Conservation (phyloP, 768 basidiomycete genomes). For the Vararia minispora region DNA sequence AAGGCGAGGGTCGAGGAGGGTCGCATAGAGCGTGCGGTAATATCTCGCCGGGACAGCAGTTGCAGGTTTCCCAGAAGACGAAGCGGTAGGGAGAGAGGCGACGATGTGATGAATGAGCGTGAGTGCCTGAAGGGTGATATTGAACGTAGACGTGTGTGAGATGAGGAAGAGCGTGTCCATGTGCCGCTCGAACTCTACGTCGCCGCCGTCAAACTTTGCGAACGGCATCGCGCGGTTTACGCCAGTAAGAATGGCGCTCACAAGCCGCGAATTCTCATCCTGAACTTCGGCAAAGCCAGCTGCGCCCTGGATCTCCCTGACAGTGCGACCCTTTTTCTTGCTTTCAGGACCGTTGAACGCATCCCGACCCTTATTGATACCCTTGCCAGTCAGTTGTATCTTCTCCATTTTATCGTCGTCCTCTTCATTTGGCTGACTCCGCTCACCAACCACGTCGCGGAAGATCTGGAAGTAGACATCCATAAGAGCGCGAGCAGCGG, state of each 20-base stretch:
- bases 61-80: constrained; percentile 30
- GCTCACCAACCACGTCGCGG: constrained; percentile 71
- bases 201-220: constrained; percentile 65
- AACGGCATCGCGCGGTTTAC: constrained; percentile 94
- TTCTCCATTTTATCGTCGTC: constrained; percentile 26
- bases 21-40: constrained; percentile 83
- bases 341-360: constrained; percentile 17
- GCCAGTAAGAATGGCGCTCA: constrained; percentile 87
- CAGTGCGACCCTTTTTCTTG: constrained; percentile 24
- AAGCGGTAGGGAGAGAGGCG: constrained; percentile 33
- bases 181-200: constrained; percentile 68
- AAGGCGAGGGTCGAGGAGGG: constrained; percentile 74
- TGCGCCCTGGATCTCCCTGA: constrained; percentile 38
- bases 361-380: constrained; percentile 18
- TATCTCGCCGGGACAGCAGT: constrained; percentile 52
- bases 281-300: constrained; percentile 68
- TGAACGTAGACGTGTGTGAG: constrained; percentile 93
- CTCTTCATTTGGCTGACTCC: constrained; percentile 28
- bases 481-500: constrained; percentile 68
- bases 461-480: constrained; percentile 95
- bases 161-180: constrained; percentile 92
- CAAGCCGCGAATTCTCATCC: constrained; percentile 68
- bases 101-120: constrained; percentile 81
- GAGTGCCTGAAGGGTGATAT: constrained; percentile 88
- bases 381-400: constrained; percentile 22